Evolutionary conservation across 1,139 yeast genomes (phyloP), one percentile per base, ranked within the genome.

Genomic region (Diutina rugosa): DNA sequence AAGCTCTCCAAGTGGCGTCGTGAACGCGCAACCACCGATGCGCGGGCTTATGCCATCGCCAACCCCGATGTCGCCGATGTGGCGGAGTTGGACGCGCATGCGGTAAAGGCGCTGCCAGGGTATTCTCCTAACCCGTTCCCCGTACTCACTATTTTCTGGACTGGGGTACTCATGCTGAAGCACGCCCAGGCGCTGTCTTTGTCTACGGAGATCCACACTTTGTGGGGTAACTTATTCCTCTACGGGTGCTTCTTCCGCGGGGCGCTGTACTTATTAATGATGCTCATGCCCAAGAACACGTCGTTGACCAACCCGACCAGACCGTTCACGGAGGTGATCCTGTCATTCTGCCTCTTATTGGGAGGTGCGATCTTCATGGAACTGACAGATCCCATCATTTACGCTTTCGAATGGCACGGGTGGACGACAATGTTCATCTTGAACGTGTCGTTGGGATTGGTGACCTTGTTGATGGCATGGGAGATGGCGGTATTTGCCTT

Each of bases 321-420:
- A 58, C 99, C 99, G 35, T 78, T 91, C 62, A 88, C 97, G 0
- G 99, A 93, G 70, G 72, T 91, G 56, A 67, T 93, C 46, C 82
- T 85, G 0, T 76, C 91, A 32, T 91, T 91, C 72, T 80, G 90
- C 59, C 76, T 93, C 61, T 69, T 93, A 30, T 80, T 90, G 61
- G 99, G 99, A 52, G 99, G 99, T 6, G 69, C 87, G 61, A 85
- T 93, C 30, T 93, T 93, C 67, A 90, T 91, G 91, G 90, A 90
- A 69, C 85, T 95, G 58, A 87, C 95, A 55, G 90, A 87, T 64
- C 95, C 95, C 61, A 81, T 90, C 6, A 82, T 93, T 35, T 82
- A 81, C 62, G 90, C 90, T 21, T 77, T 91, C 72, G 93, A 91
- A 63, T 91, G 85, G 69, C 78, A 91, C 65, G 97, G 97, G 1